Percentiles rank a stretch among this genome's conserved stretches.
Conservation (phyloP, 805 yeast species). For the Cyberlindnera misumaiensis region DNA sequence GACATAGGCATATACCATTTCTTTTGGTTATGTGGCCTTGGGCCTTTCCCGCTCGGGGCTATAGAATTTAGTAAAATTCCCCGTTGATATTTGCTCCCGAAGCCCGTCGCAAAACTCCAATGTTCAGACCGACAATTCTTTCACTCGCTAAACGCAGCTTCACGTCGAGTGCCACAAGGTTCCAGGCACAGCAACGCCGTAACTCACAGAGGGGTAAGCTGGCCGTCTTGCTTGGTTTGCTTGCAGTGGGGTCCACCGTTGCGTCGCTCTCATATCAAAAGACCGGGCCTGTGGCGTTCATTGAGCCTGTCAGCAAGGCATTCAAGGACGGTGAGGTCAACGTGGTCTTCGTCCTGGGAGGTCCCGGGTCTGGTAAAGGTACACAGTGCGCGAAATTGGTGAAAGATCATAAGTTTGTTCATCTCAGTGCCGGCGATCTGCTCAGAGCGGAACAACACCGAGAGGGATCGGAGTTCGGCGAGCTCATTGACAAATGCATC, state of each 20-base stretch:
- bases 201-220: constrained; percentile 23
- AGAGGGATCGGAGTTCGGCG: constrained; percentile 77
- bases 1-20: neutral
- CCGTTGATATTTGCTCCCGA: too few species aligned
- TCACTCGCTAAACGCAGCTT: too few species aligned
- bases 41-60: too few species aligned
- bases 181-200: neutral
- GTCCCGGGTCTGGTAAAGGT: constrained; percentile 98
- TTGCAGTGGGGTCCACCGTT: constrained; percentile 44
- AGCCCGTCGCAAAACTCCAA: too few species aligned
- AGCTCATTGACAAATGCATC: constrained; percentile 75
- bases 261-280: constrained; percentile 37
- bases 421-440: constrained; percentile 93
- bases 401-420: constrained; percentile 72
- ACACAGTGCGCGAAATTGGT: constrained; percentile 91
- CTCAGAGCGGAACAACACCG: constrained; percentile 88
- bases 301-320: constrained; percentile 36
- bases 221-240: constrained; percentile 33
- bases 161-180: too few species aligned
- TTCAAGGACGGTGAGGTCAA: constrained; percentile 62
- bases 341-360: constrained; percentile 89
- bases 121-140: too few species aligned
- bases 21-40: too few species aligned
- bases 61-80: too few species aligned
- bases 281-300: constrained; percentile 35